Conservation (phyloP, 805 yeast species). For the Spathaspora girioi region DNA sequence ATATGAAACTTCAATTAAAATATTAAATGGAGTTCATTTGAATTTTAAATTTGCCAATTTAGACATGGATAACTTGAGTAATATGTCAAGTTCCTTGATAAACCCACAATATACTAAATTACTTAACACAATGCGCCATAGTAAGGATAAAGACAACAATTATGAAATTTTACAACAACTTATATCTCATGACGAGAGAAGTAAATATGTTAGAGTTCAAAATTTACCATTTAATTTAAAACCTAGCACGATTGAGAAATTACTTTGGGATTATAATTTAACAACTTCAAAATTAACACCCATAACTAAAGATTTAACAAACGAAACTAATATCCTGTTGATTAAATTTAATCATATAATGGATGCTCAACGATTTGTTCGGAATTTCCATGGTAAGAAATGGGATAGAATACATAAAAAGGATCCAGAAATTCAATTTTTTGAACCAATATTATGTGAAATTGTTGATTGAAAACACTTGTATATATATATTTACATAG, state of each 20-base stretch:
- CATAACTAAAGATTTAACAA: slow-evolving; percentile 22
- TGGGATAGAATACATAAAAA: slow-evolving; percentile 25
- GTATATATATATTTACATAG: background rate
- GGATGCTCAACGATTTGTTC: slow-evolving; percentile 50
- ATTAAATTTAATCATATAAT: slow-evolving; percentile 41
- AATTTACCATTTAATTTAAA: slow-evolving; percentile 46
- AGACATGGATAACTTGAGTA: background rate
- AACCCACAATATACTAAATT: no score
- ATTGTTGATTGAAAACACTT: slow-evolving; percentile 16
- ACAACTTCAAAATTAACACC: slow-evolving; percentile 11
- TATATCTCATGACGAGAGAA: slow-evolving; percentile 16
- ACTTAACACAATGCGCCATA: background rate
- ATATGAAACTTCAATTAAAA: slow-evolving; percentile 46
- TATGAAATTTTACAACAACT: slow-evolving; percentile 15
- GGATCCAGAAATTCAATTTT: slow-evolving; percentile 24
- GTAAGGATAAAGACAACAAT: slow-evolving; percentile 3
- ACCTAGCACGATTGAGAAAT: slow-evolving; percentile 31
- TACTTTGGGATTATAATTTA: slow-evolving; percentile 51
- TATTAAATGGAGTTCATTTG: slow-evolving; percentile 42
- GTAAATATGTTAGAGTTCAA: slow-evolving; percentile 33
- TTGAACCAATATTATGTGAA: slow-evolving; percentile 38
- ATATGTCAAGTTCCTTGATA: background rate
- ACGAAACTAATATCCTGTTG: slow-evolving; percentile 25
- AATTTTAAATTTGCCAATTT: slow-evolving; percentile 4
- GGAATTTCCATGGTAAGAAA: slow-evolving; percentile 49